These are phyloP conservation scores for Aristolochia contorta DNA, from an alignment of 164 flowering plant species.

Conservation along the genomic window DNA sequence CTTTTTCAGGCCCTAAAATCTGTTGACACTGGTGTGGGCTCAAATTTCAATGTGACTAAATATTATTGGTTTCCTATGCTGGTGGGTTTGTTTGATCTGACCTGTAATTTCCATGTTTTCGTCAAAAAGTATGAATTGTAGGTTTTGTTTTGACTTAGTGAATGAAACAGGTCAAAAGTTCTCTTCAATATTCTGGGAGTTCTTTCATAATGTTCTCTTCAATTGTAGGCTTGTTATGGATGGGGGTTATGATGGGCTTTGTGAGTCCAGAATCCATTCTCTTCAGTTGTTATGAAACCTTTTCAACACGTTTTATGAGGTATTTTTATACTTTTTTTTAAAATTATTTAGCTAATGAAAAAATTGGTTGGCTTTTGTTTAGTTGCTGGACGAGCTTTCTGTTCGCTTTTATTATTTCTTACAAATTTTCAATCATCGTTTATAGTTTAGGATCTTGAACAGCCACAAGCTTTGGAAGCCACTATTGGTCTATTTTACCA, in stretches of 20 bases:
- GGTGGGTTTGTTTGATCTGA: conserved; percentile 92
- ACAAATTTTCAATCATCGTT: too few relatives aligned
- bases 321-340: conserved; percentile 10
- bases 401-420: too few relatives aligned
- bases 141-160: conserved; percentile 90
- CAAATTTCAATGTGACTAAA: conserved; percentile 82
- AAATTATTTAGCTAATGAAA: too few relatives aligned
- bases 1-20: conserved; percentile 69
- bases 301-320: conserved; percentile 97
- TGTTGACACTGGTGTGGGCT: too few relatives aligned
- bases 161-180: conserved; percentile 95
- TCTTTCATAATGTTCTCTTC: conserved; percentile 90
- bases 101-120: conserved; percentile 78
- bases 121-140: conserved; percentile 95
- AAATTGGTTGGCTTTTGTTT: too few relatives aligned
- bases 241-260: conserved; percentile 74
- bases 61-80: conserved; percentile 99
- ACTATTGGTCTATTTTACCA: too few relatives aligned
- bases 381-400: too few relatives aligned
- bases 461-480: too few relatives aligned
- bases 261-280: too few relatives aligned
- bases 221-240: conserved; percentile 46
- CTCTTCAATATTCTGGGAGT: conserved; percentile 88
- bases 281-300: conserved; percentile 93
- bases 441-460: too few relatives aligned